These are phyloP conservation scores for Mycena leptocephala DNA, from an alignment of 768 basidiomycete genomes.

Conservation along the genomic window DNA sequence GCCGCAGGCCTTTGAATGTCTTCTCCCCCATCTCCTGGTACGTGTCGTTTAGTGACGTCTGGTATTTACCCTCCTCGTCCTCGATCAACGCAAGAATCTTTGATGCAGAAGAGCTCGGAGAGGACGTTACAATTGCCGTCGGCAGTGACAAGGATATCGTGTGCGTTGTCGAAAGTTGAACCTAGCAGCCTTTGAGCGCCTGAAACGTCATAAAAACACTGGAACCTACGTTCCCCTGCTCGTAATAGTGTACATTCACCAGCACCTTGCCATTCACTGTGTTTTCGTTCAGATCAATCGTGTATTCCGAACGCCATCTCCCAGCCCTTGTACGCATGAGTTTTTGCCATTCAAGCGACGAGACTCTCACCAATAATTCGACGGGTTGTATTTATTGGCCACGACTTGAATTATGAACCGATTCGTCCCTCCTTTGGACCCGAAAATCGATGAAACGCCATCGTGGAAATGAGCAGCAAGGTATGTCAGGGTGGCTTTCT, in stretches of 20 bases:
- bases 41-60: constrained; percentile 83
- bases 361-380: constrained; percentile 86
- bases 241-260: constrained; percentile 96
- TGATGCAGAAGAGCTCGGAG: constrained; percentile 68
- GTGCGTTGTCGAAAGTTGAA: constrained; percentile 90
- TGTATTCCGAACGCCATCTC: constrained; percentile 93
- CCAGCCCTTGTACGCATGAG: constrained; percentile 79
- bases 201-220: no score
- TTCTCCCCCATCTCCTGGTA: constrained; percentile 95
- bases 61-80: constrained; percentile 86
- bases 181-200: no score
- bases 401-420: constrained; percentile 86
- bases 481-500: constrained; percentile 78
- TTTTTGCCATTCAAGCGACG: constrained; percentile 2
- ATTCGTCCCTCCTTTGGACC: constrained; percentile 59
- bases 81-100: constrained; percentile 88
- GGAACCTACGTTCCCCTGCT: constrained; percentile 92
- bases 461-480: constrained; percentile 87
- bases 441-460: constrained; percentile 84
- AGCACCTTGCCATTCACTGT: constrained; percentile 82
- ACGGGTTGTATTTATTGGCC: constrained; percentile 96
- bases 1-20: constrained; percentile 91
- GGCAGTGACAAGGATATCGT: constrained; percentile 75
- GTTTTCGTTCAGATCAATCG: constrained; percentile 76
- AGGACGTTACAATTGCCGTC: constrained; percentile 67